Percentiles rank a stretch among this genome's conserved stretches.
Conservation (phyloP, 345 rosid species). For the Salix udensis region DNA sequence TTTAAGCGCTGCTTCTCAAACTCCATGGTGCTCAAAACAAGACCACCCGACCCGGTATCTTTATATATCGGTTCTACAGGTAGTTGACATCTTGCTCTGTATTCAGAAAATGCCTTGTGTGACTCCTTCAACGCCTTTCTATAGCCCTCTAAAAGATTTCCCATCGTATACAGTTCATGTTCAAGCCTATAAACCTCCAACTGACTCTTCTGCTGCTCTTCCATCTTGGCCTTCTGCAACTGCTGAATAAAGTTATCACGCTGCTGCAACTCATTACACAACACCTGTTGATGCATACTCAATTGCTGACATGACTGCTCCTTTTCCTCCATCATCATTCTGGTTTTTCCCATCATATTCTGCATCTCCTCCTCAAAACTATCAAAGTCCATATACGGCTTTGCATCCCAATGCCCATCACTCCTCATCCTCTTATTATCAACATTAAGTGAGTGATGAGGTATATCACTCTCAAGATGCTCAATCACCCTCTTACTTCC, state of each 20-base stretch:
- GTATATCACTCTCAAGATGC: conserved; percentile 39
- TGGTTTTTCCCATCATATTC: conserved; percentile 44
- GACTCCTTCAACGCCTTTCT: conserved; percentile 72
- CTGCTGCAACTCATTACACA: conserved; percentile 48
- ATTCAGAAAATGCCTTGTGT: conserved; percentile 54
- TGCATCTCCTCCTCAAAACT: conserved; percentile 47
- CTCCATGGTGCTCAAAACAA: conserved; percentile 62
- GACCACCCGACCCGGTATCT: conserved; percentile 78
- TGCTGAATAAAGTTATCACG: conserved; percentile 46
- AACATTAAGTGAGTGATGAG: conserved; percentile 48
- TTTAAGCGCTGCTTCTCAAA: conserved; percentile 59
- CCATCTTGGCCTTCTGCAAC: conserved; percentile 54
- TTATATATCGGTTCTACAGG: conserved; percentile 64
- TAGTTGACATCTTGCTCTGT: conserved; percentile 47
- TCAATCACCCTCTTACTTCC: conserved; percentile 59
- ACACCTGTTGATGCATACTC: conserved; percentile 47
- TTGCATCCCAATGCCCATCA: conserved; percentile 51
- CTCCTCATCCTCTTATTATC: conserved; percentile 63
- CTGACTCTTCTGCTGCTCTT: conserved; percentile 54
- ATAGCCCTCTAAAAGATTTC: conserved; percentile 60
- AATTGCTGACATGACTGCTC: conserved; percentile 45
- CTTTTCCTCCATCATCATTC: conserved; percentile 43
- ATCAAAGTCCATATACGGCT: conserved; percentile 39
- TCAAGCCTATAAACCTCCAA: conserved; percentile 57
- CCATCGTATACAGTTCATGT: conserved; percentile 71